phyloP scores from a whole-genome alignment of 208 protist genomes.

The Vickermania spadyakhi region DNA sequence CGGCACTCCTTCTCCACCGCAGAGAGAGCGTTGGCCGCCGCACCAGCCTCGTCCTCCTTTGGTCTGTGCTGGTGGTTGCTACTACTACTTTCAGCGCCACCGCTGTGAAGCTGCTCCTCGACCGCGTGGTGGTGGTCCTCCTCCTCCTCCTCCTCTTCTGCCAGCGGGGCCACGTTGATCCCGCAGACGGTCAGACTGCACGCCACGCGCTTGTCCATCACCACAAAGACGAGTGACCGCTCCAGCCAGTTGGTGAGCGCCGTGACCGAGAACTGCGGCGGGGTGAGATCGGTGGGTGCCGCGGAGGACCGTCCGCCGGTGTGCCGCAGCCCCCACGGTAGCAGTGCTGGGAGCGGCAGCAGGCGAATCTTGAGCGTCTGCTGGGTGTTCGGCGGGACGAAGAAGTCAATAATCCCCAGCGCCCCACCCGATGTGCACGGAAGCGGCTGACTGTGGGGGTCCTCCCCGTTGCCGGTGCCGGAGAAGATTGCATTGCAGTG shows the following conservation, averaged over 20 bases:
- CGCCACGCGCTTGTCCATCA: constrained; percentile 67
- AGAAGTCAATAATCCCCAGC: background rate
- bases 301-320: background rate
- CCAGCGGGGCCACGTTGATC: constrained; percentile 21
- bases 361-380: background rate
- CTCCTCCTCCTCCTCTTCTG: constrained; percentile 1
- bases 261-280: background rate
- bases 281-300: background rate
- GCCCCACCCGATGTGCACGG: background rate
- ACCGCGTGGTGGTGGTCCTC: background rate
- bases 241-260: constrained; percentile 43
- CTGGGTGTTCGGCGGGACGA: background rate
- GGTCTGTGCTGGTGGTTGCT: too few relatives aligned
- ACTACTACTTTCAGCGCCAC: background rate
- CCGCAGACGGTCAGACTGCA: constrained; percentile 45
- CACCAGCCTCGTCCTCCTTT: background rate
- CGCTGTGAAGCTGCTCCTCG: background rate
- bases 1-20: background rate
- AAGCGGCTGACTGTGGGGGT: background rate
- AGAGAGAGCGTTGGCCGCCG: background rate
- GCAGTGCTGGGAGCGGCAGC: background rate
- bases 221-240: constrained; percentile 45
- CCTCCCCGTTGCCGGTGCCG: background rate
- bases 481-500: background rate
- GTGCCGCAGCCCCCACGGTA: background rate